Conservation (phyloP, 2,329 filamentous ascomycete genomes). For the Penicillium vulpinum region DNA sequence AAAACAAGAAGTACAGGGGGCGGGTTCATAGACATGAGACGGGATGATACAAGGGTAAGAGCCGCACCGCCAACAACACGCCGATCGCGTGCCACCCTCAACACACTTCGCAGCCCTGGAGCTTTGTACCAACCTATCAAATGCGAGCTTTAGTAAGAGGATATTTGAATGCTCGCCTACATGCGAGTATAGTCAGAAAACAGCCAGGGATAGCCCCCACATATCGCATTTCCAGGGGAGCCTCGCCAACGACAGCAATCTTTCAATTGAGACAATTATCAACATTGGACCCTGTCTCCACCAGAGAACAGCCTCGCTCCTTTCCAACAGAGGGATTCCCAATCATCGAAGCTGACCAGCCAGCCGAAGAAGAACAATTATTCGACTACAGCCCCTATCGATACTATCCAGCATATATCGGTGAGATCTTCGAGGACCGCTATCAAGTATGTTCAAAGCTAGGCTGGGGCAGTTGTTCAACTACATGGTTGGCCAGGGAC, state of each 20-base stretch:
- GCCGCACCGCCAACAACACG: not conserved
- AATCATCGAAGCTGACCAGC: not conserved
- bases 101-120: not conserved
- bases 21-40: not conserved
- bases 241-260: not conserved
- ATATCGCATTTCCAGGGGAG: not conserved
- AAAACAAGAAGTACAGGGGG: not conserved
- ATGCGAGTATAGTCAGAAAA: not conserved
- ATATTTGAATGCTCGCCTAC: not conserved
- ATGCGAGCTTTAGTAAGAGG: not conserved
- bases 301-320: not conserved
- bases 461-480: slow-evolving; percentile 32
- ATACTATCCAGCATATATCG: slow-evolving; percentile 30
- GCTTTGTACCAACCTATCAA: not conserved
- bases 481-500: slow-evolving; percentile 31
- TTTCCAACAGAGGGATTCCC: not conserved
- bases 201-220: not conserved
- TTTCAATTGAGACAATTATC: not conserved
- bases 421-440: slow-evolving; percentile 26
- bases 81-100: not conserved
- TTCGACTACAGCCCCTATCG: slow-evolving; percentile 23
- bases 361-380: slow-evolving; percentile 28
- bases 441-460: slow-evolving; percentile 33
- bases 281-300: not conserved
- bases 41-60: not conserved